Percentiles rank a stretch among this genome's conserved stretches.
Conservation (phyloP, 164 flowering plant genomes). For the Tetracentron sinense region DNA sequence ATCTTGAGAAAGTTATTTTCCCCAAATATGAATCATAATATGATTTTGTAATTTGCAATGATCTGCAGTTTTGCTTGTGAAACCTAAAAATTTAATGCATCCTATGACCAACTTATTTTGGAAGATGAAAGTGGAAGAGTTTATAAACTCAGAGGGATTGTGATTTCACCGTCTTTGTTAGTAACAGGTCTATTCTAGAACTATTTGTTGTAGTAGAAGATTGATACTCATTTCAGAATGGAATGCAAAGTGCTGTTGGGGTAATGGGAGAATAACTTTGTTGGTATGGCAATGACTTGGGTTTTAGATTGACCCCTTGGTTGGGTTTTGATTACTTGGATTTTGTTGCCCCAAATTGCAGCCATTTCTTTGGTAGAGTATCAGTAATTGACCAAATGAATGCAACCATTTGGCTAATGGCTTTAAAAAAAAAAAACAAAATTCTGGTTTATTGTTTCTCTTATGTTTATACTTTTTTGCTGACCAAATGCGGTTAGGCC, state of each 20-base stretch:
- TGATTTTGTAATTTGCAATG: constrained; percentile 45
- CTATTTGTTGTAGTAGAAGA: background rate
- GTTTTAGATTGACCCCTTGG: background rate
- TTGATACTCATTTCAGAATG: background rate
- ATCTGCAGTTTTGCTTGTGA: constrained; percentile 65
- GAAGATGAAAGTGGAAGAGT: constrained; percentile 99
- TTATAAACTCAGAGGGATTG: constrained; percentile 65
- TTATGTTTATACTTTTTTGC: too few relatives aligned
- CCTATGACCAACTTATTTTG: constrained; percentile 72
- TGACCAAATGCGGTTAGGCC: too few relatives aligned
- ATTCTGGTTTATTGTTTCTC: background rate
- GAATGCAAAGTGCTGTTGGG: background rate
- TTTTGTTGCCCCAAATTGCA: background rate
- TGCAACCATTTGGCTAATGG: background rate
- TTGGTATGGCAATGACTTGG: background rate
- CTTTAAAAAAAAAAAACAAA: too few relatives aligned
- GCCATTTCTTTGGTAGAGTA: background rate
- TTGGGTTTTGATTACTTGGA: background rate
- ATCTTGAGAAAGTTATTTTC: background rate
- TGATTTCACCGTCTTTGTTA: constrained; percentile 57
- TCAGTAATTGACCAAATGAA: background rate
- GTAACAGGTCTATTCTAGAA: constrained; percentile 67
- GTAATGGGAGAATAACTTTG: background rate
- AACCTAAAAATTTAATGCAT: constrained; percentile 81
- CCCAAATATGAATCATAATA: background rate